phyloP scores from a whole-genome alignment of 306 rosid genomes.

The Inga leiocalycina region DNA sequence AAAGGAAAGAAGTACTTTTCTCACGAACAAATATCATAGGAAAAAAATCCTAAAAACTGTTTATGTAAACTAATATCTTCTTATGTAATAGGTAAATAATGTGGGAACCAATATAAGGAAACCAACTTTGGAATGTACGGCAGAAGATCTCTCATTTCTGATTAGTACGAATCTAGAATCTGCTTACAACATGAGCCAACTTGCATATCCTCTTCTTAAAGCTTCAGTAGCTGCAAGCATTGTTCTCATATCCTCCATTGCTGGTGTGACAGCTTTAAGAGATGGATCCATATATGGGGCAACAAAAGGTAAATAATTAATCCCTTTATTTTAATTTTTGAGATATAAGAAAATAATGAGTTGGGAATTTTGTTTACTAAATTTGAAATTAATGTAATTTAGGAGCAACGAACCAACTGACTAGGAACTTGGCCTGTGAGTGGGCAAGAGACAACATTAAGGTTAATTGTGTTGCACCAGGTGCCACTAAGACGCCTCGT shows the following conservation, averaged over 20 bases:
- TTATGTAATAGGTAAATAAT: neutral
- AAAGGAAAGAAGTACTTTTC: too few species aligned
- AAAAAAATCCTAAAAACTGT: too few species aligned
- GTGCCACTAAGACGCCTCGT: constrained; percentile 41
- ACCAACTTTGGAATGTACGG: neutral
- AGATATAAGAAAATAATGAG: neutral
- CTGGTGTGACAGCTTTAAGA: neutral
- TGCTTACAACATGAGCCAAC: neutral
- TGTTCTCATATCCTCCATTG: constrained; percentile 17
- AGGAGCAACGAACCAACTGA: constrained; percentile 58
- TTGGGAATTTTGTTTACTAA: neutral
- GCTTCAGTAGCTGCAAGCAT: constrained; percentile 8
- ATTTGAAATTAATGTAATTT: neutral
- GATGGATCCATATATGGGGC: constrained; percentile 19
- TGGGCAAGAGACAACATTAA: constrained; percentile 68
- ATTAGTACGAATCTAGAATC: neutral
- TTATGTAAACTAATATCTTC: neutral
- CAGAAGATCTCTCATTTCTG: constrained; percentile 4
- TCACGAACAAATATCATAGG: too few species aligned
- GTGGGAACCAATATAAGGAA: neutral
- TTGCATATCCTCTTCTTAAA: constrained; percentile 1
- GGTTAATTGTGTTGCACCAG: constrained; percentile 59
- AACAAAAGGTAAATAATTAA: constrained; percentile 31
- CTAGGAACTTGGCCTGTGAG: constrained; percentile 57
- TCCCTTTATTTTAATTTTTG: neutral